Conservation (phyloP, 139 green algal genomes). For the Micromonas pusilla region DNA sequence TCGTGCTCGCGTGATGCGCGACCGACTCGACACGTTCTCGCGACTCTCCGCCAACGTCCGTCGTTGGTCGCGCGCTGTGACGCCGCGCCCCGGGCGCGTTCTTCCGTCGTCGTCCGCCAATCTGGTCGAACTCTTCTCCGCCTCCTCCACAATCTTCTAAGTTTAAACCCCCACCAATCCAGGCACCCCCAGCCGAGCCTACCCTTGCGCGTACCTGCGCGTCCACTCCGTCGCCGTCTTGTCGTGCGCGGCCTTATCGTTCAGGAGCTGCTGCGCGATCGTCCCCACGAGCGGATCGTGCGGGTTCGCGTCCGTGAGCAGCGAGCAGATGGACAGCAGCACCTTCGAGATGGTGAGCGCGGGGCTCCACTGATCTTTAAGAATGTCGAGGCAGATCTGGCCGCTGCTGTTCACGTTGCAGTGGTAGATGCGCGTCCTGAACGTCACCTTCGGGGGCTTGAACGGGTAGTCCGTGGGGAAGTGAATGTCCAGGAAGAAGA, state of each 20-base stretch:
- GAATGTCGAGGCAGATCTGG: slow-evolving; percentile 82
- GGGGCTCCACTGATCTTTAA: slow-evolving; percentile 88
- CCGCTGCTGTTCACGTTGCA: slow-evolving; percentile 87
- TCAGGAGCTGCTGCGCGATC: slow-evolving; percentile 80
- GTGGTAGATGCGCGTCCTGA: slow-evolving; percentile 88
- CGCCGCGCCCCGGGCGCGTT: no score
- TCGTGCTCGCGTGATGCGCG: no score
- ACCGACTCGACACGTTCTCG: no score
- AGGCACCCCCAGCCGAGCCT: background rate
- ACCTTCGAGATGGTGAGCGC: slow-evolving; percentile 83
- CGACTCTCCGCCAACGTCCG: no score
- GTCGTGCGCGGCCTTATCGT: slow-evolving; percentile 76
- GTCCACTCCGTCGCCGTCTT: slow-evolving; percentile 83
- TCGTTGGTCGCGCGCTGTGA: no score
- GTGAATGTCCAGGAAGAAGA: slow-evolving; percentile 93
- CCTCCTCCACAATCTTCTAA: no score
- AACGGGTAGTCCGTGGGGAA: slow-evolving; percentile 96
- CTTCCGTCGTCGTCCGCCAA: no score
- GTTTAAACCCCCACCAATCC: background rate
- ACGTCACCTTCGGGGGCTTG: slow-evolving; percentile 84
- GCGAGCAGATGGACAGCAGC: slow-evolving; percentile 81
- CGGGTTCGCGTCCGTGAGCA: slow-evolving; percentile 90
- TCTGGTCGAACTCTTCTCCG: no score
- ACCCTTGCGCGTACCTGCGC: slow-evolving; percentile 65
- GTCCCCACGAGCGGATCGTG: slow-evolving; percentile 78